A percentile compares a stretch with the other conserved stretches of the same genome.
These are phyloP conservation scores for Alternaria incomplexa DNA, from an alignment of 2,329 filamentous ascomycete species.

Conservation along the genomic window DNA sequence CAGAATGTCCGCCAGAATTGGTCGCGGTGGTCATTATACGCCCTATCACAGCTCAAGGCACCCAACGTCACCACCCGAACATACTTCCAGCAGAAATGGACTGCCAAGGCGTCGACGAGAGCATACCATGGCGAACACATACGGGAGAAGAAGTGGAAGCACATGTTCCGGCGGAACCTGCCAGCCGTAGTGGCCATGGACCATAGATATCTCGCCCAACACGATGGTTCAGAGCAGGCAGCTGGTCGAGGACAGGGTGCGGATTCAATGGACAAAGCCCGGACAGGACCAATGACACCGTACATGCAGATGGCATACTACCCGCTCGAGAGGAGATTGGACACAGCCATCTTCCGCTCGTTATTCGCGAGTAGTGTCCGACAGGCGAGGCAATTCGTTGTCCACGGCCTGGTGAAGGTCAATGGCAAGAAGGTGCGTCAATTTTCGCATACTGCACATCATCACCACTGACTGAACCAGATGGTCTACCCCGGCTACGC, in stretches of 20 bases:
- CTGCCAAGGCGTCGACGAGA: constrained; percentile 80
- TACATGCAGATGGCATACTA: constrained; percentile 98
- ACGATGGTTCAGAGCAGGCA: constrained; percentile 84
- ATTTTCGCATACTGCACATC: background rate
- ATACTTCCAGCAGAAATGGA: constrained; percentile 99
- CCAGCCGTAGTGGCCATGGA: constrained; percentile 87
- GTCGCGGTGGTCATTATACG: constrained; percentile 98
- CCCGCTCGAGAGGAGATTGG: constrained; percentile 86
- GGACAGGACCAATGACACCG: constrained; percentile 65
- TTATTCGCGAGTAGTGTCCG: constrained; percentile 92
- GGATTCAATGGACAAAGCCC: constrained; percentile 24
- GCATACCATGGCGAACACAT: constrained; percentile 96
- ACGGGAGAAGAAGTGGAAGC: constrained; percentile 89
- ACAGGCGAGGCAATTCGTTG: constrained; percentile 91
- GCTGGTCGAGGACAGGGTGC: constrained; percentile 80
- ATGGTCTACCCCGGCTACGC: constrained; percentile 92
- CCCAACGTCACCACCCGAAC: constrained; percentile 58
- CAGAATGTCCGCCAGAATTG: constrained; percentile 95
- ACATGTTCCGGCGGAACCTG: constrained; percentile 85
- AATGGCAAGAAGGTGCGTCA: constrained; percentile 86
- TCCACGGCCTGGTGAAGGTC: constrained; percentile 91
- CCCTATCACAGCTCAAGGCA: constrained; percentile 66
- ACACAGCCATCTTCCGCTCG: constrained; percentile 92
- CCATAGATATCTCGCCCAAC: constrained; percentile 74
- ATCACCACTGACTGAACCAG: constrained; percentile 53